Conservation (phyloP, 2,329 filamentous ascomycete genomes). For the Whalleya microplaca region DNA sequence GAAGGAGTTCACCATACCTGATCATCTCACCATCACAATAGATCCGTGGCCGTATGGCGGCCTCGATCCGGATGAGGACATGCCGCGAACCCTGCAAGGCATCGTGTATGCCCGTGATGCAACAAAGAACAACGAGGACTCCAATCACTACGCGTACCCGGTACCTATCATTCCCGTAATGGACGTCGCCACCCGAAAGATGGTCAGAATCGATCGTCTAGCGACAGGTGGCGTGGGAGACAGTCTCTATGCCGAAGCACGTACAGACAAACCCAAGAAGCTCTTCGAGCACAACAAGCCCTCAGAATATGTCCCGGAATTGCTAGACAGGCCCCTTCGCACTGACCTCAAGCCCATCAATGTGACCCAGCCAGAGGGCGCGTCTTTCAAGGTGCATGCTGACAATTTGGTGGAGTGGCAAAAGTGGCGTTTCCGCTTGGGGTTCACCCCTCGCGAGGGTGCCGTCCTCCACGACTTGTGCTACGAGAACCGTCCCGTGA, state of each 20-base stretch:
- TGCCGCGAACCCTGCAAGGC: constrained; percentile 52
- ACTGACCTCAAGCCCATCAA: constrained; percentile 70
- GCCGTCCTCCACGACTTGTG: constrained; percentile 64
- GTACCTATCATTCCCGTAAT: constrained; percentile 63
- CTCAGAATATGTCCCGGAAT: constrained; percentile 54
- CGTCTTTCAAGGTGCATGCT: constrained; percentile 37
- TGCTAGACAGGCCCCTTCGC: constrained; percentile 51
- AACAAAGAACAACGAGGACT: constrained; percentile 51
- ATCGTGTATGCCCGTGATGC: constrained; percentile 52
- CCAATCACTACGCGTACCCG: constrained; percentile 66
- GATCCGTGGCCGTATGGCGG: constrained; percentile 71
- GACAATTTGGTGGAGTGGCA: constrained; percentile 40
- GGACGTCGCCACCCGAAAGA: constrained; percentile 57
- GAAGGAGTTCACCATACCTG: constrained; percentile 50
- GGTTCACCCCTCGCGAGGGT: constrained; percentile 65
- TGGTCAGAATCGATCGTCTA: constrained; percentile 61
- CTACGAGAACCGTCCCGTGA: constrained; percentile 61
- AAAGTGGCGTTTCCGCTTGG: constrained; percentile 63
- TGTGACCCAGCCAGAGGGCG: constrained; percentile 62
- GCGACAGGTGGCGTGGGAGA: constrained; percentile 53
- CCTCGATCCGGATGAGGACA: constrained; percentile 43
- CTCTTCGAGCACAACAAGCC: constrained; percentile 47
- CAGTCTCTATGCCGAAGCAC: constrained; percentile 43
- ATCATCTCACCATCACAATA: constrained; percentile 48
- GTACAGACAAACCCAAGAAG: constrained; percentile 45